These are phyloP conservation scores for Termitomyces sp. DNA, from an alignment of 768 basidiomycete genomes.

Conservation along the genomic window DNA sequence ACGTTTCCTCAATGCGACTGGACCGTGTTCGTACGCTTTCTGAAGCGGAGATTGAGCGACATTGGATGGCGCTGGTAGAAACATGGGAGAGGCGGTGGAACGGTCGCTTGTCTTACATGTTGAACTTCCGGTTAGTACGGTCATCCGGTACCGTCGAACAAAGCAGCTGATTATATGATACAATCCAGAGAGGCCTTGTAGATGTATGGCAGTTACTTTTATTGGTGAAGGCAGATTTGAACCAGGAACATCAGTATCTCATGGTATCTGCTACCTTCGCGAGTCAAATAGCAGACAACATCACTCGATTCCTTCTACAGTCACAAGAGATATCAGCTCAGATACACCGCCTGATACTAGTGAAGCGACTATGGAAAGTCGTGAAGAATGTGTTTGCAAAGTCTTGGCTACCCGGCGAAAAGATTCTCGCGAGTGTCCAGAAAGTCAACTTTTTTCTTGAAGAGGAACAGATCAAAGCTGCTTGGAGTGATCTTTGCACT, in stretches of 20 bases:
- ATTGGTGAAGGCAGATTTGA: constrained; percentile 40
- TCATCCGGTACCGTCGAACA: neutral
- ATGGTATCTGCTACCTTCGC: constrained; percentile 29
- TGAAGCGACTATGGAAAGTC: constrained; percentile 45
- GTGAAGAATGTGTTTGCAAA: constrained; percentile 42
- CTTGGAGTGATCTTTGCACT: constrained; percentile 47
- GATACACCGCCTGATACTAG: constrained; percentile 29
- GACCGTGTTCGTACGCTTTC: constrained; percentile 25
- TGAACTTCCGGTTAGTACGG: constrained; percentile 17
- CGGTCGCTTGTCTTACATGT: constrained; percentile 9
- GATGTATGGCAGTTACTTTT: constrained; percentile 53
- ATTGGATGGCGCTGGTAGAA: constrained; percentile 32
- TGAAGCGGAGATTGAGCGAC: constrained; percentile 29
- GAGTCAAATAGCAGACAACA: constrained; percentile 24
- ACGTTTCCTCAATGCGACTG: constrained; percentile 18
- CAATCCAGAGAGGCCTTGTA: constrained; percentile 36
- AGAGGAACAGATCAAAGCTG: constrained; percentile 28
- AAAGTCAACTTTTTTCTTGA: constrained; percentile 34
- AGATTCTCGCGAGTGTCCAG: constrained; percentile 41
- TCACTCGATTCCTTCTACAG: constrained; percentile 30
- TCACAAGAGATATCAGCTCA: constrained; percentile 22
- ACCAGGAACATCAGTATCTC: constrained; percentile 30
- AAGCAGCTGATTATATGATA: neutral
- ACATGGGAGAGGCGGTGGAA: constrained; percentile 30
- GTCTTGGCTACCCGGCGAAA: constrained; percentile 39